Evolutionary conservation across 2,329 filamentous ascomycete genomes (phyloP).

Genomic region (Ophiocordyceps camponoti-saundersi): DNA sequence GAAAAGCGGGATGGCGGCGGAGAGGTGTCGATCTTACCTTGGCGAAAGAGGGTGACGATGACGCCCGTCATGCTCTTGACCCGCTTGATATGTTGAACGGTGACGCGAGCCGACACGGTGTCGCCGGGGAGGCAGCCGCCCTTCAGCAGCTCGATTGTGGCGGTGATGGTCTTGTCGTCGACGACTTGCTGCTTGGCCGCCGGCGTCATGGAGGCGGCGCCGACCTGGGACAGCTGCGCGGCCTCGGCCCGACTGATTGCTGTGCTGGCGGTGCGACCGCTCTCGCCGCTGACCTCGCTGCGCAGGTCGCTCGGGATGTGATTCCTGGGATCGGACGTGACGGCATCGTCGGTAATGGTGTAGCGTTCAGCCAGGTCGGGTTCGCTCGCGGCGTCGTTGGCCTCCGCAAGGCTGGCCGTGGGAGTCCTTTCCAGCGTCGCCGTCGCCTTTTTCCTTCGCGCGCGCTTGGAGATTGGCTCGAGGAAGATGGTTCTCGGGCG

Average conservation of each 20-base stretch:
- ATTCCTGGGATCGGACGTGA: slow-evolving; percentile 18
- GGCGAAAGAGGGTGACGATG: slow-evolving; percentile 80
- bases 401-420: slow-evolving; percentile 21
- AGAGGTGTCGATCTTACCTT: slow-evolving; percentile 73
- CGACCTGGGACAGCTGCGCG: slow-evolving; percentile 15
- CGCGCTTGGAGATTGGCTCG: slow-evolving; percentile 64
- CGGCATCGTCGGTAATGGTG: slow-evolving; percentile 20
- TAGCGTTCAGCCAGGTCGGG: slow-evolving; percentile 21
- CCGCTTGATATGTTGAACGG: slow-evolving; percentile 72
- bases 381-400: slow-evolving; percentile 17
- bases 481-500: slow-evolving; percentile 72
- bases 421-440: slow-evolving; percentile 25
- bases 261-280: slow-evolving; percentile 48
- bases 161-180: slow-evolving; percentile 68
- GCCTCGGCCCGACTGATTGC: slow-evolving; percentile 36
- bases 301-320: slow-evolving; percentile 35
- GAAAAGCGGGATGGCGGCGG: slow-evolving; percentile 34
- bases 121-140: slow-evolving; percentile 80
- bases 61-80: slow-evolving; percentile 86
- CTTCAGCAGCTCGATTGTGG: slow-evolving; percentile 66
- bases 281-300: slow-evolving; percentile 58
- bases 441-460: slow-evolving; percentile 40
- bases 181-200: slow-evolving; percentile 24
- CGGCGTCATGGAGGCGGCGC: slow-evolving; percentile 9
- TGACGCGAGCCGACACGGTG: slow-evolving; percentile 60